Evolutionary conservation across 371 early-diverging fungal genomes (phyloP), one percentile per base, ranked within the genome.

Genomic region (Polyrhizophydium stewartii): DNA sequence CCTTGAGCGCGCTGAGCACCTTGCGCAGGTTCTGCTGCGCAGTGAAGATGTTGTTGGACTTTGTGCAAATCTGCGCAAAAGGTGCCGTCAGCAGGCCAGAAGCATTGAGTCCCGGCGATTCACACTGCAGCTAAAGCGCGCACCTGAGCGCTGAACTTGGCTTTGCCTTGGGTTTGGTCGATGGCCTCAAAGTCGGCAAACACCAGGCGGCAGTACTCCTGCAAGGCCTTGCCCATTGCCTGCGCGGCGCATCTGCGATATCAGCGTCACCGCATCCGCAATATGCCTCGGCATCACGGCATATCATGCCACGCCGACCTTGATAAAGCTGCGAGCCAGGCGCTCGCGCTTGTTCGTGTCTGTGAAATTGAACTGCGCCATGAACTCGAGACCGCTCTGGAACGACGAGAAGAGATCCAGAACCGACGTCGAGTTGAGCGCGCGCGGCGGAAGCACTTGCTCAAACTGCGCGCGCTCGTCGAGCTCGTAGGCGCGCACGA

Each of bases 11-110:
- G 19, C 12, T 12, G 38, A 77, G 64, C 21, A 72, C 55, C 22
- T 56, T 52, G 21, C 59, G 19, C 27, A 75, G 64, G 19, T 72
- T 67, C 2, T 21, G 12, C 19, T 47, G 52, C 0, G 71, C 71
- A n/a, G 60, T 68, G n/a, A 77, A 27, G 33, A 77, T 59, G 61
- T 77, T 77, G 64, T 77, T 77, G 24, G 72, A 51, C 62, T 77
- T 70, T 9, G 72, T 66, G 61, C 68, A 72, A 35, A 7, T 3
- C 35, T 35, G 35, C 35, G 13, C 13, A 35, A 3, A 3, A 35
- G 35, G 7, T n/a, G n/a, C n/a, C n/a, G n/a, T n/a, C n/a, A n/a
- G n/a, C n/a, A n/a, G n/a, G n/a, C n/a, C n/a, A n/a, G n/a, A n/a
- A n/a, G n/a, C n/a, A n/a, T n/a, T n/a, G n/a, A n/a, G n/a, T n/a